phyloP scores from a whole-genome alignment of 1,284 basidiomycete genomes.

The Paramarasmius palmivorus region DNA sequence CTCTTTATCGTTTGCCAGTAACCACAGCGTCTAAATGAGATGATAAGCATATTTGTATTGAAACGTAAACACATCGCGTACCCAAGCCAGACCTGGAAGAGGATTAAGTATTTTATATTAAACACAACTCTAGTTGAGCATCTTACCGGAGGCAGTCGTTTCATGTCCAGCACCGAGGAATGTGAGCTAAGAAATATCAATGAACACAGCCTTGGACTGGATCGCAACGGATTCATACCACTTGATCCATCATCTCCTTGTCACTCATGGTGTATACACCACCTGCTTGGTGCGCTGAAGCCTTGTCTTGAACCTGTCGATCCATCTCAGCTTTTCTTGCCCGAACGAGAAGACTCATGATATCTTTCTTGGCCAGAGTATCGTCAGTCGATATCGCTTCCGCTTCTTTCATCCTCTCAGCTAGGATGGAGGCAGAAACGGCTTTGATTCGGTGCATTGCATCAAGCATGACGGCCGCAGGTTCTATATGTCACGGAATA shows the following conservation, averaged over 20 bases:
- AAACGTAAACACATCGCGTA: background rate
- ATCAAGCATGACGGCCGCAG: constrained; percentile 31
- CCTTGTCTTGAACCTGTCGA: constrained; percentile 17
- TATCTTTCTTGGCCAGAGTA: constrained; percentile 44
- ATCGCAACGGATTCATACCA: constrained; percentile 30
- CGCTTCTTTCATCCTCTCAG: constrained; percentile 38
- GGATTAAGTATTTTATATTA: background rate
- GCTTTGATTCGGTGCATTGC: constrained; percentile 42
- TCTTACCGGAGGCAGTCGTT: constrained; percentile 46
- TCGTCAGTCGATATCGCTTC: constrained; percentile 24
- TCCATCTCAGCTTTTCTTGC: constrained; percentile 36
- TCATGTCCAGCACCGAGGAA: constrained; percentile 55
- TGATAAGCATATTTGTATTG: background rate
- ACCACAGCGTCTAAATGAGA: constrained; percentile 37
- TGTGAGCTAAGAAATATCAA: constrained; percentile 33
- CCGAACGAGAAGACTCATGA: constrained; percentile 49
- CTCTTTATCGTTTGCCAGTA: constrained; percentile 33
- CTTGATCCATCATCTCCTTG: constrained; percentile 50
- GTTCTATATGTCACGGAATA: constrained; percentile 20
- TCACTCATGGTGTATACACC: constrained; percentile 43
- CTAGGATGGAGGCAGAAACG: constrained; percentile 40
- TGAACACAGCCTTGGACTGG: background rate
- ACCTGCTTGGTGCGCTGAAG: background rate
- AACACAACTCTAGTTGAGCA: background rate
- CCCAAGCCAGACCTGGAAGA: constrained; percentile 3